Base-by-base conservation (phyloP, 306 rosid genomes). In the Corylus heterophylla region DNA sequence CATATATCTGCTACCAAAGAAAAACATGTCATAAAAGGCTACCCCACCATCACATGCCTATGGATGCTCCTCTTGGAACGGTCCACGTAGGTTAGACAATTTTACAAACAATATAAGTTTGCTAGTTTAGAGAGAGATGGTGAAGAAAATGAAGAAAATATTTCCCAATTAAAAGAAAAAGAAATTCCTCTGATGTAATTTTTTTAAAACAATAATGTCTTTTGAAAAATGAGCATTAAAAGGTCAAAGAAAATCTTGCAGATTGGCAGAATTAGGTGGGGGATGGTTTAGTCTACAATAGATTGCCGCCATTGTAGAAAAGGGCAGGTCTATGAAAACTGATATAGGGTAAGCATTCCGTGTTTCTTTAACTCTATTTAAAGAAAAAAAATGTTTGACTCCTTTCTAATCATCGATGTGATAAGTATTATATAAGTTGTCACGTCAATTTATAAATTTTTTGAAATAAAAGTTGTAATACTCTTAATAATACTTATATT, bases 21-120 rank as follows among this genome's bases (percentile, higher is more conserved):
- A 68, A 64, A 39, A 68, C 50, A 8, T 18, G 25, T 18, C 72
- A 18, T 27, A 42, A 42, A 7, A 7, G 44, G 37, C 18, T 25
- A 2, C 78, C 78, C 85, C 85, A 82, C 81, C 81, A 54, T 52
- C 81, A 82, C 85, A 78, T 82, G 85, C 70, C 70, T 35, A 10
- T 52, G 18, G 72, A 66, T 52, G n/a, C 51, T 42, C 10, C 54
- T 29, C 69, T 76, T 50, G 74, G 25, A 47, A 18, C 37, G 66
- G 27, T 69, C 17, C 67, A 44, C 37, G 58, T 73, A 44, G 22
- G 58, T 73, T 50, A 35, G 35, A 72, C 35, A 63, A 39, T 82
- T 76, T 54, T 71, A 54, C 59, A 66, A 55, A 62, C 5, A 18
- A 39, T 17, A 12, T 61, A 51, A 51, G 17, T 29, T 25, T 61